Conservation (phyloP, 164 flowering plant genomes). For the Kalanchoe fedtschenkoi region DNA sequence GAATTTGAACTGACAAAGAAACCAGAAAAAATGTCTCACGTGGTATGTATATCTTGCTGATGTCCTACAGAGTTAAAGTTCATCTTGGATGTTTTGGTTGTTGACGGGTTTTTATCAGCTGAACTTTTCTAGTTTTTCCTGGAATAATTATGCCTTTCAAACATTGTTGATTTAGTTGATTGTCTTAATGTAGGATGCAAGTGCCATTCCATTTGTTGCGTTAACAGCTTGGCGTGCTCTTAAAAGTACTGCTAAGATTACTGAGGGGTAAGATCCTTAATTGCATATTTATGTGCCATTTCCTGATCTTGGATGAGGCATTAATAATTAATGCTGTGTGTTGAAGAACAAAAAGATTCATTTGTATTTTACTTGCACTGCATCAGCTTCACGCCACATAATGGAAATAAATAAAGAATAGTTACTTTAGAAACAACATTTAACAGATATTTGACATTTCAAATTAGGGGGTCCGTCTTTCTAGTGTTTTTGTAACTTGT, state of each 20-base stretch:
- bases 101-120: background rate
- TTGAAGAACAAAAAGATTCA: too few species aligned
- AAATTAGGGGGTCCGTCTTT: background rate
- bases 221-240: slow-evolving; percentile 98
- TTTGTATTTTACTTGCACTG: background rate
- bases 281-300: background rate
- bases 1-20: slow-evolving; percentile 64
- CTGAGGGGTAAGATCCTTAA: slow-evolving; percentile 52
- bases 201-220: slow-evolving; percentile 96
- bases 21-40: slow-evolving; percentile 67
- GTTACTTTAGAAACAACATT: background rate
- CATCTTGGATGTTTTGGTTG: background rate
- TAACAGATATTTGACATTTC: too few species aligned
- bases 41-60: slow-evolving; percentile 34
- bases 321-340: background rate
- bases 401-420: background rate
- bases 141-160: too few species aligned
- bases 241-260: slow-evolving; percentile 71
- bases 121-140: too few species aligned
- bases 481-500: background rate
- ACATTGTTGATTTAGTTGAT: slow-evolving; percentile 1
- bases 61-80: background rate
- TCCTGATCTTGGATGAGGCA: background rate
- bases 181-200: slow-evolving; percentile 64
- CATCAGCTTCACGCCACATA: background rate